phyloP scores from a whole-genome alignment of 2,329 filamentous ascomycete species.

The Diaporthe citri region DNA sequence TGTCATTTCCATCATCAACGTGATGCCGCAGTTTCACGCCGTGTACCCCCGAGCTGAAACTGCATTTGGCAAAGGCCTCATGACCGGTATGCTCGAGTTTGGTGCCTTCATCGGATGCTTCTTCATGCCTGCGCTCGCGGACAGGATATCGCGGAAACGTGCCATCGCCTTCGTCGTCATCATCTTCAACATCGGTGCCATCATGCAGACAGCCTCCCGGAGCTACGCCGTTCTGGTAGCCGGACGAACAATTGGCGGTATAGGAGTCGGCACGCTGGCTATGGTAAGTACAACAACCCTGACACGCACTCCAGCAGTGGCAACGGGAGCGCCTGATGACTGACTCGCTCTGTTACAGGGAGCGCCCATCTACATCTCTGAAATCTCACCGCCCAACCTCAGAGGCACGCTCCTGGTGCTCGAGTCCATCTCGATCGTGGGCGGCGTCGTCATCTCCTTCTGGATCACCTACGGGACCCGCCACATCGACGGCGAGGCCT shows the following conservation, averaged over 20 bases:
- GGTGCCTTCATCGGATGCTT: conserved; percentile 54
- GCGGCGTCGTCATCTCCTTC: conserved; percentile 65
- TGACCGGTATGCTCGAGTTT: conserved; percentile 58
- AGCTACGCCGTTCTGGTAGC: conserved; percentile 47
- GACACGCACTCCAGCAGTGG: neutral
- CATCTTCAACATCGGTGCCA: conserved; percentile 58
- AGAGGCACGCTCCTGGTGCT: conserved; percentile 59
- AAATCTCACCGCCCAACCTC: conserved; percentile 53
- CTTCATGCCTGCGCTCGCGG: conserved; percentile 53
- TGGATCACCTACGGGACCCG: conserved; percentile 67
- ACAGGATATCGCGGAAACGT: conserved; percentile 58
- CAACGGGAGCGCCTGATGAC: neutral
- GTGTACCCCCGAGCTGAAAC: conserved; percentile 49
- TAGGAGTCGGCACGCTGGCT: conserved; percentile 48
- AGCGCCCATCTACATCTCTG: conserved; percentile 49
- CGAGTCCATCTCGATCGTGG: conserved; percentile 63
- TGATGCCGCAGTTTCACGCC: conserved; percentile 58
- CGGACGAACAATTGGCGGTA: conserved; percentile 48
- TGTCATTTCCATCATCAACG: conserved; percentile 61
- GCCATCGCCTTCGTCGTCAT: conserved; percentile 53
- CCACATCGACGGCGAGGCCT: conserved; percentile 53
- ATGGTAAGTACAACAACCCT: conserved; percentile 40
- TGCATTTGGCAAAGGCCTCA: conserved; percentile 54
- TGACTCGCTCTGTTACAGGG: conserved; percentile 33
- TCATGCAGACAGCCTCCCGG: conserved; percentile 51